Conservation (phyloP, 495 filamentous ascomycete genomes). For the Xeromyces bisporus region DNA sequence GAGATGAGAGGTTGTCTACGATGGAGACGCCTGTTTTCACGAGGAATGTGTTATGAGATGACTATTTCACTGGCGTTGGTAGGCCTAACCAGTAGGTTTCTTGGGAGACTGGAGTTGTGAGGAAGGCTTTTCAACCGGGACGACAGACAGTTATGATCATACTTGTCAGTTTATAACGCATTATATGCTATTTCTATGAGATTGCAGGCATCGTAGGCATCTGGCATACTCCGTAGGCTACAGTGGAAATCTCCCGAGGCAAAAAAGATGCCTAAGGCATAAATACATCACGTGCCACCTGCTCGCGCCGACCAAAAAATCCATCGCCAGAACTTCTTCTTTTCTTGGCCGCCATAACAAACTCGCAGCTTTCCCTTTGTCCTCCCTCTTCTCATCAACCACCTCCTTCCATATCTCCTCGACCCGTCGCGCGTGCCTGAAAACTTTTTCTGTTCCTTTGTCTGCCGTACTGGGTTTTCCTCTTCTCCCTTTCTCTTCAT, state of each 20-base stretch:
- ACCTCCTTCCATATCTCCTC: no score
- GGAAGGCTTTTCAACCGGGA: no score
- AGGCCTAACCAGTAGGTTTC: not conserved
- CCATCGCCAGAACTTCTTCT: conserved; percentile 24
- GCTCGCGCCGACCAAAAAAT: conserved; percentile 32
- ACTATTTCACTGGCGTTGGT: not conserved
- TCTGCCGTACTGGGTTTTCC: conserved; percentile 2
- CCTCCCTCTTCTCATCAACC: conserved; percentile 10
- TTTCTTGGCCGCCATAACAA: conserved; percentile 14
- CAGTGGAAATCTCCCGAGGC: no score
- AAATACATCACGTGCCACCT: conserved; percentile 16
- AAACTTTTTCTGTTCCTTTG: conserved; percentile 1
- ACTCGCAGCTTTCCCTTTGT: conserved; percentile 8
- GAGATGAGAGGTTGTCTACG: conserved; percentile 2
- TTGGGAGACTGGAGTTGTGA: not conserved
- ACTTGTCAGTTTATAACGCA: no score
- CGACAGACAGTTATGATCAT: no score
- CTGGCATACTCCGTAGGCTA: not conserved
- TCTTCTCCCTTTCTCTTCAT: conserved; percentile 2
- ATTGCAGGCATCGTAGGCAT: no score
- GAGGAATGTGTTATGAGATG: conserved; percentile 9
- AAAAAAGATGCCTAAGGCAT: not conserved
- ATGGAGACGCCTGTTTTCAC: no score
- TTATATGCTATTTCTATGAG: no score
- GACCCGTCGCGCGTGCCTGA: no score